A percentile compares a stretch with the other conserved stretches of the same genome.
Evolutionary conservation across 129 eudicot genomes (phyloP).

Genomic region (Gnaphalium uliginosum): DNA sequence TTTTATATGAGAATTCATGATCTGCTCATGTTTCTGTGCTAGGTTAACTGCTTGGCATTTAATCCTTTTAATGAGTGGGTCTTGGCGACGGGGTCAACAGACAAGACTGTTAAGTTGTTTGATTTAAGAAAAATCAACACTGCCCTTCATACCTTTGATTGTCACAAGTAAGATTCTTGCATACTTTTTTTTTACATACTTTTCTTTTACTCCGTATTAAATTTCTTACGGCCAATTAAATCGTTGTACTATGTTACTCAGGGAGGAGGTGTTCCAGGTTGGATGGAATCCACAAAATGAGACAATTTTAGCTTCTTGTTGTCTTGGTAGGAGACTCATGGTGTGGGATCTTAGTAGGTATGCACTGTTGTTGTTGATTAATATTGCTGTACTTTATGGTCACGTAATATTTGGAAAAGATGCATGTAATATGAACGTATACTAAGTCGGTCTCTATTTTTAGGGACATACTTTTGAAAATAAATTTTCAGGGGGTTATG

Average conservation of each 20-base stretch:
- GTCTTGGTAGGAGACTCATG: constrained; percentile 97
- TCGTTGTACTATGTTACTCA: constrained; percentile 28
- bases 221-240: background rate
- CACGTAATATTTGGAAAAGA: background rate
- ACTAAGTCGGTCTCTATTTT: background rate
- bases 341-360: constrained; percentile 99
- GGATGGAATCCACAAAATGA: constrained; percentile 96
- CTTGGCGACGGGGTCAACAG: constrained; percentile 93
- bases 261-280: constrained; percentile 97
- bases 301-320: constrained; percentile 91
- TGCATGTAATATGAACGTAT: background rate
- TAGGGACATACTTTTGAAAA: background rate
- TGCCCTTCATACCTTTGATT: constrained; percentile 83
- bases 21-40: constrained; percentile 11
- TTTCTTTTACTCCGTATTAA: background rate
- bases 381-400: background rate
- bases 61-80: constrained; percentile 98
- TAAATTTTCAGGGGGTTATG: background rate
- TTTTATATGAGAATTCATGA: background rate
- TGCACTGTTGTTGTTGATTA: background rate
- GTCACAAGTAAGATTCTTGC: constrained; percentile 73
- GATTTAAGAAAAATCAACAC: constrained; percentile 71
- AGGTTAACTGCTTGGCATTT: constrained; percentile 94
- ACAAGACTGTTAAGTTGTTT: constrained; percentile 85
- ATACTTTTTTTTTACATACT: background rate